These are phyloP conservation scores for Physaria fendleri DNA, from an alignment of 345 rosid genomes.

Conservation along the genomic window DNA sequence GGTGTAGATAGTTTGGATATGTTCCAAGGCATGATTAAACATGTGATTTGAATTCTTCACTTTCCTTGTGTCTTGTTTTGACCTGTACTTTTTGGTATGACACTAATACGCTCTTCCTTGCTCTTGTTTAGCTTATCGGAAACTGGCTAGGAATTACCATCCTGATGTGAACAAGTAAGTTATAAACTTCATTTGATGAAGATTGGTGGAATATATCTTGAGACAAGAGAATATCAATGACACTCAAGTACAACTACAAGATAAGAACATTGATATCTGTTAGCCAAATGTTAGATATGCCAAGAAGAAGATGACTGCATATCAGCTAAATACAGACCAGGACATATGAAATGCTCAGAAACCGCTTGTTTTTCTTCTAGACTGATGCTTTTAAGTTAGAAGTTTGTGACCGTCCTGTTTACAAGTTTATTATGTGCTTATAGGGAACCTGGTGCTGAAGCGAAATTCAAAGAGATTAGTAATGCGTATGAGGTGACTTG, in stretches of 20 bases:
- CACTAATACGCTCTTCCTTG: neutral
- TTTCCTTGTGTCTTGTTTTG: neutral
- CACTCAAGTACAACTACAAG: neutral
- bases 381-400: neutral
- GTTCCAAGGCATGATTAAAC: neutral
- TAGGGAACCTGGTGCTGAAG: constrained; percentile 89
- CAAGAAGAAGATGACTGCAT: neutral
- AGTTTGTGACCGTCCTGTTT: neutral
- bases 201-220: neutral
- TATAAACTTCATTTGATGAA: neutral
- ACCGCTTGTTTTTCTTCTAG: neutral
- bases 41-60: neutral
- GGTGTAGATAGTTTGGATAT: neutral
- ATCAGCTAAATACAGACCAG: neutral
- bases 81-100: neutral
- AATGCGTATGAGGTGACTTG: constrained; percentile 87
- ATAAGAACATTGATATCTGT: neutral
- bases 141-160: constrained; percentile 92
- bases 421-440: neutral
- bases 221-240: neutral
- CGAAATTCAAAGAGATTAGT: constrained; percentile 93
- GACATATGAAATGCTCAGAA: neutral
- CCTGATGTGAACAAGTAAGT: constrained; percentile 99
- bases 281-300: neutral
- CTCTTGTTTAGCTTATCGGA: constrained; percentile 67